Evolutionary conservation across 768 basidiomycete genomes (phyloP).

Genomic region (Gloeopeniophorella convolvens): DNA sequence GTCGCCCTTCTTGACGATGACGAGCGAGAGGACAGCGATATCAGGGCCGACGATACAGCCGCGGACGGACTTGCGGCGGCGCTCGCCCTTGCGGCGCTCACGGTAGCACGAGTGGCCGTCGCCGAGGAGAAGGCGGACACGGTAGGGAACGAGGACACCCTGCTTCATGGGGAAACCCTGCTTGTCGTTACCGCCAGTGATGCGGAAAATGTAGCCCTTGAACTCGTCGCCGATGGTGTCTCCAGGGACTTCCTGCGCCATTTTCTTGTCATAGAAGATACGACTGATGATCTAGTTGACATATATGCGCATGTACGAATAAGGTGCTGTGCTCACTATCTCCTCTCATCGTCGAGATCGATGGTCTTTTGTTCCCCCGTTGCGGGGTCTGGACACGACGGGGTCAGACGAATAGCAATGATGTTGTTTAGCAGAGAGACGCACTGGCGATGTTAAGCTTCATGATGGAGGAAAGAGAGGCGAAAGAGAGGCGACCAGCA

Average conservation of each 20-base stretch:
- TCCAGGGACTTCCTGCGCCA: constrained; percentile 88
- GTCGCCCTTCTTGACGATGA: constrained; percentile 97
- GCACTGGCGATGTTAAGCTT: constrained; percentile 97
- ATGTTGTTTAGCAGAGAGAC: constrained; percentile 28
- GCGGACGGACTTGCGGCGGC: constrained; percentile 98
- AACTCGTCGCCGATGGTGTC: constrained; percentile 93
- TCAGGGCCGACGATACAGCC: constrained; percentile 98
- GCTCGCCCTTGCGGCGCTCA: constrained; percentile 84
- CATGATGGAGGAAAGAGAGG: constrained; percentile 49
- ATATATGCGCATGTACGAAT: neutral
- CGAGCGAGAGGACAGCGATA: constrained; percentile 88
- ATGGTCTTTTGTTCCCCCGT: constrained; percentile 96
- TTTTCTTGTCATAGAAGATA: constrained; percentile 95
- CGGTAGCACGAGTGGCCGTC: constrained; percentile 99
- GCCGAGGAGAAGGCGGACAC: constrained; percentile 88
- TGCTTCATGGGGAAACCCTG: constrained; percentile 99
- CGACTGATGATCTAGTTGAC: constrained; percentile 46
- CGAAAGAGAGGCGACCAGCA: neutral
- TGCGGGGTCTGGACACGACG: constrained; percentile 72
- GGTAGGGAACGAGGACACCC: constrained; percentile 91
- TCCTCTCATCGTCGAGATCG: constrained; percentile 89
- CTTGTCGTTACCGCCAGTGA: constrained; percentile 98
- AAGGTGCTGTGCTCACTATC: constrained; percentile 47
- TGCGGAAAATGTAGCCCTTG: constrained; percentile 94
- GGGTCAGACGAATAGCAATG: neutral